Evolutionary conservation across 1,284 basidiomycete species (phyloP).

Genomic region (Heterobasidion parviporum): DNA sequence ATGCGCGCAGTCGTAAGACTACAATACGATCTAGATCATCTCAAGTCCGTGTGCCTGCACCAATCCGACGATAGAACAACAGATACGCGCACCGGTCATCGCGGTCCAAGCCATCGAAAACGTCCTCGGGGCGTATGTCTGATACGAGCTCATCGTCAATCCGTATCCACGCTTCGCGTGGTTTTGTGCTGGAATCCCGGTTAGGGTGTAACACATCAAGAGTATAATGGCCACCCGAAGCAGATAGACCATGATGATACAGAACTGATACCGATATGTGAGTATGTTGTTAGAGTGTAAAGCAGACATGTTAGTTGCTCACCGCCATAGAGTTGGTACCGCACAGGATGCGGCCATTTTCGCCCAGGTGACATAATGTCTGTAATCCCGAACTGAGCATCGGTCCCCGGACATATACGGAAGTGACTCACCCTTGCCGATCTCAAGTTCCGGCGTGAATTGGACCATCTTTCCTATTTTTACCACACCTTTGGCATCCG

Average conservation of each 20-base stretch:
- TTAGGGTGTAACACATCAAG: conserved; percentile 83
- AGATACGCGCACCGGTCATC: conserved; percentile 82
- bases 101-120: conserved; percentile 53
- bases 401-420: background rate
- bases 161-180: conserved; percentile 75
- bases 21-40: background rate
- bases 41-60: conserved; percentile 12
- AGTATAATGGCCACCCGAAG: conserved; percentile 94
- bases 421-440: conserved; percentile 50
- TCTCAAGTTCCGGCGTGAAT: conserved; percentile 74
- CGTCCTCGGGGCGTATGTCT: conserved; percentile 70
- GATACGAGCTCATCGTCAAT: conserved; percentile 91
- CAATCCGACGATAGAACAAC: conserved; percentile 69
- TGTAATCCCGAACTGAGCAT: conserved; percentile 15
- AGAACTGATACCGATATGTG: conserved; percentile 42
- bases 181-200: conserved; percentile 37
- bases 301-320: conserved; percentile 18
- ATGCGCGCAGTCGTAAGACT: background rate
- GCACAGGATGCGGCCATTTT: conserved; percentile 37
- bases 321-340: conserved; percentile 88
- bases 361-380: conserved; percentile 63
- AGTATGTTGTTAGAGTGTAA: no score
- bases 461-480: conserved; percentile 82
- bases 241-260: conserved; percentile 91
- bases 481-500: conserved; percentile 67